Percentiles rank a stretch among this genome's conserved stretches.
Evolutionary conservation across 257 asterid species (phyloP).

Genomic region (Prunella vulgaris): DNA sequence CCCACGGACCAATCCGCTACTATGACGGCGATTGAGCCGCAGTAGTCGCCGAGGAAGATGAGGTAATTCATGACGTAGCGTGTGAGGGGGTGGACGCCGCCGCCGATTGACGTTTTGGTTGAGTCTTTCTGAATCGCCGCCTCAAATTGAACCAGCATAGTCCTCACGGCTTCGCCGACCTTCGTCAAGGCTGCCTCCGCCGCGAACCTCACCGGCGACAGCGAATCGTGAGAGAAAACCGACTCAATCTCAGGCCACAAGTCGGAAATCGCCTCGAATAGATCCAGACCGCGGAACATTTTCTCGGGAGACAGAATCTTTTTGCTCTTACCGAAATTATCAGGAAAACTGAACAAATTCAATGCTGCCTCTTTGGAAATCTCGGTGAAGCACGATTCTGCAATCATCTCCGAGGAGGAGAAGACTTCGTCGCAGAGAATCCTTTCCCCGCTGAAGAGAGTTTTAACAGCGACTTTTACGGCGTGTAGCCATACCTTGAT

Average conservation of each 20-base stretch:
- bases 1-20: constrained; percentile 45
- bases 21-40: constrained; percentile 59
- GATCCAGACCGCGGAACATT: constrained; percentile 64
- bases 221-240: constrained; percentile 47
- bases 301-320: constrained; percentile 69
- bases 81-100: constrained; percentile 78
- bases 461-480: constrained; percentile 46
- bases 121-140: constrained; percentile 76
- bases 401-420: constrained; percentile 47
- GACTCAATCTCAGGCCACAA: constrained; percentile 61
- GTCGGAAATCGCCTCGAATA: constrained; percentile 64
- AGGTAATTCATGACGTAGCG: constrained; percentile 91
- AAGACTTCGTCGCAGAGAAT: constrained; percentile 64
- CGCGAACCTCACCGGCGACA: constrained; percentile 47
- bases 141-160: constrained; percentile 64
- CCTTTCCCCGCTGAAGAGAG: constrained; percentile 60
- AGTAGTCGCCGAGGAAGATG: constrained; percentile 65
- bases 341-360: constrained; percentile 46
- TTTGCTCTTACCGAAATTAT: constrained; percentile 46
- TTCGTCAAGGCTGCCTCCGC: constrained; percentile 53
- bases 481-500: constrained; percentile 53
- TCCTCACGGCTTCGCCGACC: constrained; percentile 62
- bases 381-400: constrained; percentile 62
- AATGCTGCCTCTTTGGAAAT: constrained; percentile 53
- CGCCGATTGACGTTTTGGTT: constrained; percentile 48